Evolutionary conservation across 805 yeast species (phyloP), one percentile per base, ranked within the genome.

Genomic region (Metschnikowia similis): DNA sequence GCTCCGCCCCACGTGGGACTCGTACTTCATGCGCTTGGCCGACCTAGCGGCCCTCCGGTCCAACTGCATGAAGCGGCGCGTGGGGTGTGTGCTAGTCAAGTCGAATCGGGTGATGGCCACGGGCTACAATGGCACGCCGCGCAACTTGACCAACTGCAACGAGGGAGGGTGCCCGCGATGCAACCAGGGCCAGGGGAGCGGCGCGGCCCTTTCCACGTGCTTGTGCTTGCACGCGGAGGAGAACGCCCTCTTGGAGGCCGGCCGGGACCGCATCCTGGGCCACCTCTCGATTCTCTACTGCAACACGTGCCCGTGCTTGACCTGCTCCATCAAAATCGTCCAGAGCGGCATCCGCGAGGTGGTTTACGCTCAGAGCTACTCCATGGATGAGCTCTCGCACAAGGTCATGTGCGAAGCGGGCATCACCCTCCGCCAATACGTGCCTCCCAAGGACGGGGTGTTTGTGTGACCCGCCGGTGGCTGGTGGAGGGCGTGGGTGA

Each of bases 71-170:
- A 94, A 94, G 66, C 74, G 99, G 51, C 77, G 96, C 47, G 99
- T 94, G 2, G 99, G 99, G 0, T 92, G 98, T 67, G 98, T 94
- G 8, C 80, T 94, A 14, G 97, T 89, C 2, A 77, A 89, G 47
- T 94, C 88, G 42, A 82, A 81, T 35, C 74, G 97, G 49, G 96
- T 94, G 28, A 78, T 94, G 27, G 94, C 98, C 2, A 94, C 99
- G 0, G 99, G 99, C 0, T 94, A 94, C 67, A 94, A 94, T 61
- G 99, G 99, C 1, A 94, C 99, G 0, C 98, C 99, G 9, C 77
- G 96, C 38, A 88, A 90, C 51, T 69, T 89, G 59, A 72, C 75
- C 27, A 94, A 94, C 60, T 94, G 99, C 69, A 91, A 89, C 61
- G 92, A 89, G 59, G 99, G 99, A 21, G 99, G 99, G 0, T 94